Evolutionary conservation across 805 yeast species (phyloP).

Genomic region (Brettanomyces nanus): DNA sequence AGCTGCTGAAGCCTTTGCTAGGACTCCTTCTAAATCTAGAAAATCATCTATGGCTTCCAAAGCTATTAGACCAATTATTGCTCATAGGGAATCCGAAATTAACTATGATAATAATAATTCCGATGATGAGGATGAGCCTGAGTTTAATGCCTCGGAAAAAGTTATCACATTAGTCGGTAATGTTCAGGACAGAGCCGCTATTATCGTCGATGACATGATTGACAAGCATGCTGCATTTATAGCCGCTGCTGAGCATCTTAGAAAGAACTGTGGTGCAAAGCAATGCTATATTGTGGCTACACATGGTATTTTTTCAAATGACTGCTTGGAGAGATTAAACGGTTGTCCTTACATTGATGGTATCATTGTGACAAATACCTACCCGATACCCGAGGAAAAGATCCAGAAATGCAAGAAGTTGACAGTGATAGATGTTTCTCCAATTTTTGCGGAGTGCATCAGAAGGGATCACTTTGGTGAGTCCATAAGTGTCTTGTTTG

Average conservation of each 20-base stretch:
- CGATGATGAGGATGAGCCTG: slow-evolving; percentile 82
- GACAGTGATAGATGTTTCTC: slow-evolving; percentile 84
- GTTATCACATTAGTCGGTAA: slow-evolving; percentile 95
- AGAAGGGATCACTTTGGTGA: slow-evolving; percentile 99
- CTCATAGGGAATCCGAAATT: slow-evolving; percentile 20
- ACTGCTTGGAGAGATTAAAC: slow-evolving; percentile 73
- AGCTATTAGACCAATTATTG: slow-evolving; percentile 11
- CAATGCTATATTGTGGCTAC: slow-evolving; percentile 87
- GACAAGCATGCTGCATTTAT: slow-evolving; percentile 91
- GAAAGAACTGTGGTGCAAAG: slow-evolving; percentile 93
- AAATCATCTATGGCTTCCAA: slow-evolving; percentile 27
- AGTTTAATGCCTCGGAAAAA: slow-evolving; percentile 59
- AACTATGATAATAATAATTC: slow-evolving; percentile 68
- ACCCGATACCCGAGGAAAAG: slow-evolving; percentile 69
- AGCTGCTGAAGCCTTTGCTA: slow-evolving; percentile 3
- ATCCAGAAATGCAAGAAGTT: slow-evolving; percentile 57
- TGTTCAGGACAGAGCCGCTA: slow-evolving; percentile 85
- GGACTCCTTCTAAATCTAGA: background rate
- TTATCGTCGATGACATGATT: slow-evolving; percentile 93
- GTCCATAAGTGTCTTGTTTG: slow-evolving; percentile 86
- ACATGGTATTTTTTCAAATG: slow-evolving; percentile 89
- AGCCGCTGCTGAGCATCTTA: slow-evolving; percentile 96
- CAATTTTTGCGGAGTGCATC: slow-evolving; percentile 95
- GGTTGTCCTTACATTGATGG: slow-evolving; percentile 79
- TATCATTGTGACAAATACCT: slow-evolving; percentile 92